A percentile compares a stretch with the other conserved stretches of the same genome.
Evolutionary conservation across 108 stramenopile genomes (phyloP).

Genomic region (Nitzschia inconspicua): DNA sequence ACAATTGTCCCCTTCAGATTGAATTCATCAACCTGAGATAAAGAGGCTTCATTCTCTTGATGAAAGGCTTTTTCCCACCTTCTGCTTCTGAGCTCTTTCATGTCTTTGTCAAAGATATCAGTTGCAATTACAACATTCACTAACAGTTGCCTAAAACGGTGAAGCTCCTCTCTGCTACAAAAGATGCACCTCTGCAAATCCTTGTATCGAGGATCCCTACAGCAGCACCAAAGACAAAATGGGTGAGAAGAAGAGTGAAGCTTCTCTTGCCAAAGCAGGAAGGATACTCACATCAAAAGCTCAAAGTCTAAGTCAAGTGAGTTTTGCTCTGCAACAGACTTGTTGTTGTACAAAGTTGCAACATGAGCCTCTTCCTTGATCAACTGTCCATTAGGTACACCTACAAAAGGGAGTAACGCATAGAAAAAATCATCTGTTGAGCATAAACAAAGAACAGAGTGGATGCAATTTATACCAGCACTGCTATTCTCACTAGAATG

Average conservation of each 20-base stretch:
- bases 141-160: neutral
- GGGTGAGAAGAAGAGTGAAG: too few relatives aligned
- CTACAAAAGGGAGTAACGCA: too few relatives aligned
- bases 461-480: too few relatives aligned
- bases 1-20: slow-evolving; percentile 3
- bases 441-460: too few relatives aligned
- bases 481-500: too few relatives aligned
- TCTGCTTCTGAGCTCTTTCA: neutral
- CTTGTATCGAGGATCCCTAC: neutral
- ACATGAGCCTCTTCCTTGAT: slow-evolving; percentile 13
- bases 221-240: too few relatives aligned
- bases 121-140: slow-evolving; percentile 3
- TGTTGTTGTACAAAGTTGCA: slow-evolving; percentile 52
- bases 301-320: slow-evolving; percentile 10
- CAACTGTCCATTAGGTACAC: slow-evolving; percentile 28
- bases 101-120: slow-evolving; percentile 5
- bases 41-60: neutral
- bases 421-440: too few relatives aligned
- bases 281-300: slow-evolving; percentile 5
- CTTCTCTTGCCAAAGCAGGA: too few relatives aligned
- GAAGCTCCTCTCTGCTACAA: neutral
- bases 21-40: neutral
- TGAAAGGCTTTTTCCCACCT: slow-evolving; percentile 7
- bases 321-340: slow-evolving; percentile 50
- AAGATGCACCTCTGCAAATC: neutral